Conservation (phyloP, 352 stramenopile species). For the Pythium brassicae region DNA sequence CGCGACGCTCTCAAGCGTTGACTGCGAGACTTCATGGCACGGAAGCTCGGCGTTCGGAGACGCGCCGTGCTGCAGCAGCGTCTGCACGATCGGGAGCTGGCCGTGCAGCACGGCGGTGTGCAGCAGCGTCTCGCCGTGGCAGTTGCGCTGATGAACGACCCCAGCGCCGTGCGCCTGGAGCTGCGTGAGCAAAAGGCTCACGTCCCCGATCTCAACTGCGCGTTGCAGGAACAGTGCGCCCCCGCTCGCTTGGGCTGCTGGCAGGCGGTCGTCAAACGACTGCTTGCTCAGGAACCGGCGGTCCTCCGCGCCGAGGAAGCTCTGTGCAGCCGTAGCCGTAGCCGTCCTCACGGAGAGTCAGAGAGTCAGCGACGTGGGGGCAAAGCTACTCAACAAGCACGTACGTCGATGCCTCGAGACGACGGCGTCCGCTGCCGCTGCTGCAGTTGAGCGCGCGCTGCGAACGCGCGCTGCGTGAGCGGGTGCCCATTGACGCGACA, state of each 20-base stretch:
- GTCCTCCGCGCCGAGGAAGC: conserved; percentile 40
- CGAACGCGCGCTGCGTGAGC: conserved; percentile 34
- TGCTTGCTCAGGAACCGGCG: conserved; percentile 38
- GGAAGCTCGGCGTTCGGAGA: conserved; percentile 34
- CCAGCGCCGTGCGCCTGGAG: conserved; percentile 9
- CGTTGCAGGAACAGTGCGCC: conserved; percentile 38
- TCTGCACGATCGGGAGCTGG: conserved; percentile 39
- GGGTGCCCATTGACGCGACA: conserved; percentile 35
- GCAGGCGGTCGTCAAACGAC: conserved; percentile 22
- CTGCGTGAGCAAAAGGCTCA: conserved; percentile 20
- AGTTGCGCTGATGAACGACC: conserved; percentile 20
- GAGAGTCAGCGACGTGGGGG: not conserved
- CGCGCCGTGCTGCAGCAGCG: conserved; percentile 44
- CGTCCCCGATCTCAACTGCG: conserved; percentile 50
- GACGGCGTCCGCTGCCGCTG: not conserved
- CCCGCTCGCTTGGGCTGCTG: conserved; percentile 32
- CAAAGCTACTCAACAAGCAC: not conserved
- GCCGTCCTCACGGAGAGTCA: not conserved
- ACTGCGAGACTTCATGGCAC: conserved; percentile 16
- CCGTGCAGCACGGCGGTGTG: conserved; percentile 63
- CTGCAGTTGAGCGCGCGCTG: conserved; percentile 17
- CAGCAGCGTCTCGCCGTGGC: conserved; percentile 59
- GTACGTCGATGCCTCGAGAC: conserved; percentile 5
- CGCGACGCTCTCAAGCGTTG: conserved; percentile 43
- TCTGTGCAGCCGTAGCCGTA: conserved; percentile 21